A percentile compares a stretch with the other conserved stretches of the same genome.
Conservation (phyloP, 2,329 filamentous ascomycete species). For the Juglanconis oblonga region DNA sequence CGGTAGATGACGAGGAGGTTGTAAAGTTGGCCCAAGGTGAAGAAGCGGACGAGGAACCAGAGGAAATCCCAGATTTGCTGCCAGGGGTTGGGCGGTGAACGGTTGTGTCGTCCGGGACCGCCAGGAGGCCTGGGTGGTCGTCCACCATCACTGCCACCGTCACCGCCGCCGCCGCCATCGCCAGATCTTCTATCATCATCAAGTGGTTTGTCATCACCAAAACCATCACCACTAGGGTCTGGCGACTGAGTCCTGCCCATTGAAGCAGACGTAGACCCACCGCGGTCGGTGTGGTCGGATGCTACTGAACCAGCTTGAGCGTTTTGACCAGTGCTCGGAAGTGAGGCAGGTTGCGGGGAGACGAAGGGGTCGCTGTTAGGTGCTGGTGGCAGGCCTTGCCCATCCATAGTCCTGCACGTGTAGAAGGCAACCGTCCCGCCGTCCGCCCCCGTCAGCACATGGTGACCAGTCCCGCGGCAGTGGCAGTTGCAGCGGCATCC, state of each 20-base stretch:
- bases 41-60: background rate
- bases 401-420: conserved; percentile 3
- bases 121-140: background rate
- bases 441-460: background rate
- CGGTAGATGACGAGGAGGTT: background rate
- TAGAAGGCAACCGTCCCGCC: conserved; percentile 2
- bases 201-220: too few relatives aligned
- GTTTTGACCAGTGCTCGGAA: too few relatives aligned
- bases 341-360: too few relatives aligned
- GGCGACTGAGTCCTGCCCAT: too few relatives aligned
- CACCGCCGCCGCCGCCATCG: background rate
- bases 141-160: background rate
- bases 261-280: too few relatives aligned
- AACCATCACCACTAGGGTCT: too few relatives aligned
- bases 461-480: background rate
- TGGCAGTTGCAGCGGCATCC: background rate
- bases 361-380: too few relatives aligned
- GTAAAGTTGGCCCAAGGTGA: background rate
- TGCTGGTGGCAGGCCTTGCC: background rate
- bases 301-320: too few relatives aligned
- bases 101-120: background rate
- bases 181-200: too few relatives aligned
- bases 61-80: background rate
- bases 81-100: background rate
- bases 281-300: too few relatives aligned